Evolutionary conservation across 2,329 filamentous ascomycete species (phyloP), one percentile per base, ranked within the genome.

Genomic region (Fusarium chlamydosporum): DNA sequence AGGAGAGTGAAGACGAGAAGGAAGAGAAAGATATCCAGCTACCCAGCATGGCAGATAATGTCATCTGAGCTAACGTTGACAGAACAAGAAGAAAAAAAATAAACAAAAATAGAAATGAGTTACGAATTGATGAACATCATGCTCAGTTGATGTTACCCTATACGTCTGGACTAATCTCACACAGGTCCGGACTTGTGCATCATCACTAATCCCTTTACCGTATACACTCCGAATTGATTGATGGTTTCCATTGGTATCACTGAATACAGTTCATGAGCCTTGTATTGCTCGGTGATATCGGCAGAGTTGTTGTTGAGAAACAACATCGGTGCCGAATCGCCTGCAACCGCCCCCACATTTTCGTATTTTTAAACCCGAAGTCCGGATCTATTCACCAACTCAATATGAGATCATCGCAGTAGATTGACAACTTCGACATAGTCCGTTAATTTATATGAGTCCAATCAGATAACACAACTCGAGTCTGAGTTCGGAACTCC

Each of bases 1-100:
- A 83, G 7, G 82, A 81, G 33, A 40, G 47, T 4, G 80, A 75
- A 12, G 74, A 77, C 31, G 78, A 76, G 3, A 46, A 76, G 59
- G 63, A 76, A 50, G 72, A 35, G 56, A 69, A 53, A 29, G 47
- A 51, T 20, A 26, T 51, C 11, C 47, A 51, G 16, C 26, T 51
- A 38, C 51, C 61, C 23, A 63, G 51, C 20, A 52, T 56, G 38
- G 27, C 58, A 31, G 68, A 79, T 23, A 78, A 77, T 65, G 75
- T 80, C 8, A 77, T 81, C 53, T 81, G 72, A 59, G 47, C 20
- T 15, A 41, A 34, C 5, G 2, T 51, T 29, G 9, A 38, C 38
- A 40, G 10, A 61, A 23, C 29, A 27, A 41, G 53, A 61, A 27
- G 15, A 37, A 34, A 62, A 55, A 15, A 51, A 61, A 27, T 15